phyloP scores from a whole-genome alignment of 1,284 basidiomycete genomes.

The Irpex sp. region DNA sequence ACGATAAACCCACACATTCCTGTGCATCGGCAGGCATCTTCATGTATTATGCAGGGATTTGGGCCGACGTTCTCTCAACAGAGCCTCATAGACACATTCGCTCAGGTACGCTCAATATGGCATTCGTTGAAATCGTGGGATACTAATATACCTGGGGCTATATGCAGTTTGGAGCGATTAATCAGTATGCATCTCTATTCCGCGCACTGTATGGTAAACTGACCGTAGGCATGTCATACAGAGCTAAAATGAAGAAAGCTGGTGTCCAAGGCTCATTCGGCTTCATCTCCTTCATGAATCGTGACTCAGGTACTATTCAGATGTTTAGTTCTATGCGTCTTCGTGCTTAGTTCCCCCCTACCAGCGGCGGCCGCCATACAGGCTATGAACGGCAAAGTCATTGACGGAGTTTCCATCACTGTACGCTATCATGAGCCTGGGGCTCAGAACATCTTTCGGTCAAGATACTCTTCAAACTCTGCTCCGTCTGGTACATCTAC shows the following conservation, averaged over 20 bases:
- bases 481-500: background rate
- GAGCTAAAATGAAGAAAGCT: background rate
- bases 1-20: background rate
- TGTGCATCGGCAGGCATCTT: background rate
- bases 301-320: background rate
- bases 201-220: background rate
- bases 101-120: background rate
- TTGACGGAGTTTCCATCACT: background rate
- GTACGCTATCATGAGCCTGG: constrained; percentile 2
- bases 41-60: background rate
- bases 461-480: background rate
- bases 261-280: constrained; percentile 1
- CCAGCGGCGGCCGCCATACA: background rate
- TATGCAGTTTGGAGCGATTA: background rate
- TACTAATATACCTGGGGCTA: background rate
- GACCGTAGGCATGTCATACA: background rate
- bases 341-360: background rate
- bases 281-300: background rate
- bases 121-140: background rate
- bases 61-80: background rate
- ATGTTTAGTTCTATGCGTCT: background rate
- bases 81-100: background rate
- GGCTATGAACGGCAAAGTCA: background rate
- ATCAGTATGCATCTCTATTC: background rate
- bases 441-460: background rate